A percentile compares a stretch with the other conserved stretches of the same genome.
These are phyloP conservation scores for Hypomontagnella submonticulosa DNA, from an alignment of 495 filamentous ascomycete species.

Conservation along the genomic window DNA sequence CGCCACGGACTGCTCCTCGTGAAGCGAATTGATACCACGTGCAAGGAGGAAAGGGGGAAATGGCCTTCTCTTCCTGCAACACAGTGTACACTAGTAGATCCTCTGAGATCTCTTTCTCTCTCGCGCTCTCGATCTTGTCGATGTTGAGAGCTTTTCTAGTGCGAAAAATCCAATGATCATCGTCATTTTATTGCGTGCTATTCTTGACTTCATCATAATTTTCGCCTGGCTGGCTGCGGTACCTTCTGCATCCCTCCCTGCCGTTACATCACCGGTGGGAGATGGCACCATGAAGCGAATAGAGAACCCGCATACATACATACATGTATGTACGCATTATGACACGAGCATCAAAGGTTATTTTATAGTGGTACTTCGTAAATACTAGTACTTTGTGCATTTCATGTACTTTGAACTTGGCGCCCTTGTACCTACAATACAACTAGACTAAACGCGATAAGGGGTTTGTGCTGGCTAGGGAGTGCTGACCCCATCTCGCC, in stretches of 20 bases:
- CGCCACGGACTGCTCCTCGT: neutral
- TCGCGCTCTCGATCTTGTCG: slow-evolving; percentile 6
- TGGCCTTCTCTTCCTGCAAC: neutral
- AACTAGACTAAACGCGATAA: no score
- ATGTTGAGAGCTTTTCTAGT: slow-evolving; percentile 21
- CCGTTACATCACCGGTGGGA: slow-evolving; percentile 22
- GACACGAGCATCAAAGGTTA: no score
- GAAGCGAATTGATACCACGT: slow-evolving; percentile 35
- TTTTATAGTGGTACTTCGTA: no score
- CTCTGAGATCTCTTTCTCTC: slow-evolving; percentile 17
- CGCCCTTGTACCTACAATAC: neutral
- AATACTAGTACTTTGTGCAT: no score
- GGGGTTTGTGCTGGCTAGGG: no score
- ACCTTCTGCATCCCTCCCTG: neutral
- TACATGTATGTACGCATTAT: no score
- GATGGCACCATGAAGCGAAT: slow-evolving; percentile 5
- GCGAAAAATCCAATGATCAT: slow-evolving; percentile 9
- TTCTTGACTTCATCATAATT: neutral
- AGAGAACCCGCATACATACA: no score
- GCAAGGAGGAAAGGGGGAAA: slow-evolving; percentile 13
- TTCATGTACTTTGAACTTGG: slow-evolving; percentile 1
- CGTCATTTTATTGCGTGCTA: neutral
- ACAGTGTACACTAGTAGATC: slow-evolving; percentile 27
- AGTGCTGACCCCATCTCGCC: neutral
- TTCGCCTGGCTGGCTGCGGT: neutral